Conservation (phyloP, 1,284 basidiomycete genomes). For the Sanghuangporus weigelae region DNA sequence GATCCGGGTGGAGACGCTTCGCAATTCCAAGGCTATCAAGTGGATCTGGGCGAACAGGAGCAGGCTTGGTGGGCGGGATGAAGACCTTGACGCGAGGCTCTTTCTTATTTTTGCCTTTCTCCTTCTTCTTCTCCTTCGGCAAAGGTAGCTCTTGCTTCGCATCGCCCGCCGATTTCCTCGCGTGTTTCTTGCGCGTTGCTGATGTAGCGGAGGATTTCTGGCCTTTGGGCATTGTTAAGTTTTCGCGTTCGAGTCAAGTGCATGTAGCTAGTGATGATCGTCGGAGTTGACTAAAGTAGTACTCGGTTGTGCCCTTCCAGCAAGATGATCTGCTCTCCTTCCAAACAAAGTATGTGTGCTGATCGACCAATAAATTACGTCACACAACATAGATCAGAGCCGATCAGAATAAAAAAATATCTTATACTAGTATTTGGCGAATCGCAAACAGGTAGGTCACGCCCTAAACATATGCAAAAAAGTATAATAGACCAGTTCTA, state of each 20-base stretch:
- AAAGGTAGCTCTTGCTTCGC: conserved; percentile 28
- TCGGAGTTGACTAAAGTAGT: not conserved
- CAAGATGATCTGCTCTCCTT: no score
- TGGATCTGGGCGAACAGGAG: conserved; percentile 82
- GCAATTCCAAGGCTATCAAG: conserved; percentile 85
- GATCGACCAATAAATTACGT: no score
- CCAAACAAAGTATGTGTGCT: no score
- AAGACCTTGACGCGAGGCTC: conserved; percentile 74
- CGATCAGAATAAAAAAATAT: no score
- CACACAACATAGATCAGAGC: no score
- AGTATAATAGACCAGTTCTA: no score
- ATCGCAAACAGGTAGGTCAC: no score
- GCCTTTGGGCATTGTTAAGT: conserved; percentile 40
- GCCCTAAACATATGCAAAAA: no score
- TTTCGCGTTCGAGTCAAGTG: not conserved
- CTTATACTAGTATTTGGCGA: no score
- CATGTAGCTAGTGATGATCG: not conserved
- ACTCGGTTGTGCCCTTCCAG: no score
- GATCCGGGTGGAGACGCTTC: conserved; percentile 71
- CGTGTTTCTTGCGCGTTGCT: conserved; percentile 83
- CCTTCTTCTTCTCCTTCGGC: conserved; percentile 40
- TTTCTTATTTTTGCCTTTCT: conserved; percentile 53
- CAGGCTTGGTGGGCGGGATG: conserved; percentile 83
- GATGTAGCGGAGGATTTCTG: conserved; percentile 70
- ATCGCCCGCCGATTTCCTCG: conserved; percentile 47